Percentiles rank a stretch among this genome's conserved stretches.
phyloP scores from a whole-genome alignment of 2,329 filamentous ascomycete species.

The Polychaeton citri region DNA sequence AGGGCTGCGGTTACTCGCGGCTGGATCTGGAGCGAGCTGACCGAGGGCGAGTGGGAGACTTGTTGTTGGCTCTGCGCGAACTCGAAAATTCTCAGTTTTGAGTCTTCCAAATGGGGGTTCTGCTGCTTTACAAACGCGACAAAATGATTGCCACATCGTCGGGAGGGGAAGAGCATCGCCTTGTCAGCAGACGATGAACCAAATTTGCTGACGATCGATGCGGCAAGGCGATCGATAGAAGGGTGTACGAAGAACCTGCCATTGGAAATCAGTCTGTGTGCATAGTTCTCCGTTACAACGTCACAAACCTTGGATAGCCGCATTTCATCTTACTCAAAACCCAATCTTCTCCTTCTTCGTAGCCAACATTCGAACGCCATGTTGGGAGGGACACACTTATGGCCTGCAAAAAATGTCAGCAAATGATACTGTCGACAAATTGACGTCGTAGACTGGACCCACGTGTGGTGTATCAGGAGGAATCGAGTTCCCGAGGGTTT shows the following conservation, averaged over 20 bases:
- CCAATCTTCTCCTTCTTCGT: conserved; percentile 84
- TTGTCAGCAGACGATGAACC: conserved; percentile 45
- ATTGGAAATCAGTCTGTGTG: neutral
- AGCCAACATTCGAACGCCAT: conserved; percentile 81
- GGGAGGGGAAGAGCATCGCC: conserved; percentile 74
- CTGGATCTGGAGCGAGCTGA: conserved; percentile 30
- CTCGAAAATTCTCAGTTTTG: conserved; percentile 44
- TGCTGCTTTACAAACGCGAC: conserved; percentile 55
- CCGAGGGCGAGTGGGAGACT: conserved; percentile 24
- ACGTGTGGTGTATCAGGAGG: conserved; percentile 69
- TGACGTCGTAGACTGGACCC: too few relatives aligned
- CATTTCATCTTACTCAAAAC: conserved; percentile 75
- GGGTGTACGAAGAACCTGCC: conserved; percentile 85
- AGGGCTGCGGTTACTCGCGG: conserved; percentile 45
- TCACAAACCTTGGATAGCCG: conserved; percentile 66
- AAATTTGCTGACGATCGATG: conserved; percentile 51
- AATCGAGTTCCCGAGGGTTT: conserved; percentile 51
- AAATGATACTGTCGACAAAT: too few relatives aligned
- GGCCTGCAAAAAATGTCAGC: conserved; percentile 43
- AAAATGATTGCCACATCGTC: conserved; percentile 57
- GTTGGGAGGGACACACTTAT: conserved; percentile 92
- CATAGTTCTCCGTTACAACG: neutral
- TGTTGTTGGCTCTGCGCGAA: conserved; percentile 49
- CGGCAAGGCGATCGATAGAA: conserved; percentile 60
- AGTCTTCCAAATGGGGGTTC: conserved; percentile 37